Evolutionary conservation across 179 eudicot genomes (phyloP).

Genomic region (Patellifolia procumbens): DNA sequence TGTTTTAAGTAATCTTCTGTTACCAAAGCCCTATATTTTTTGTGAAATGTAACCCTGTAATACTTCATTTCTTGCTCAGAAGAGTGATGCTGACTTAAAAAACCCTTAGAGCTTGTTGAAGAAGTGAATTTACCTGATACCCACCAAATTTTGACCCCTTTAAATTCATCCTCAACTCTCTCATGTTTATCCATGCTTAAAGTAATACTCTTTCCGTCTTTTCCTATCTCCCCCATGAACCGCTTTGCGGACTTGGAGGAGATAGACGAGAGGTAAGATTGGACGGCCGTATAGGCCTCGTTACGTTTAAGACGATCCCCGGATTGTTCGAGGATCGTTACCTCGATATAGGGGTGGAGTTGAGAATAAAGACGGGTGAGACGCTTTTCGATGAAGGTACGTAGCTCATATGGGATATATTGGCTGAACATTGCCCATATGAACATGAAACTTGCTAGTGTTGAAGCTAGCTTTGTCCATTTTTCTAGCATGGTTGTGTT

Average conservation of each 20-base stretch:
- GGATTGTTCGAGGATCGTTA: constrained; percentile 23
- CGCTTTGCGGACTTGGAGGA: constrained; percentile 25
- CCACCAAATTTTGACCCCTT: constrained; percentile 11
- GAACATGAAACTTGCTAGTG: constrained; percentile 34
- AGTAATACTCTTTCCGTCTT: not conserved
- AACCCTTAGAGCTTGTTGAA: not conserved
- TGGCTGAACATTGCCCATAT: constrained; percentile 28
- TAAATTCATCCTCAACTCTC: constrained; percentile 13
- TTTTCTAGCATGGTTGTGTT: constrained; percentile 20
- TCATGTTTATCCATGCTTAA: constrained; percentile 20
- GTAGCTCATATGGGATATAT: constrained; percentile 24
- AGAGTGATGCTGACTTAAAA: not conserved
- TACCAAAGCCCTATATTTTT: constrained; percentile 12
- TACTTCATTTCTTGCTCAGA: not conserved
- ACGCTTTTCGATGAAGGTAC: constrained; percentile 10
- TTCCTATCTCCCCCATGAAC: constrained; percentile 28
- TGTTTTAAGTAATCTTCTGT: constrained; percentile 4
- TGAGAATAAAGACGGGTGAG: constrained; percentile 8
- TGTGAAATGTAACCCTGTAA: constrained; percentile 10
- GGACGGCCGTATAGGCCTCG: constrained; percentile 23
- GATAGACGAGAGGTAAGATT: constrained; percentile 23
- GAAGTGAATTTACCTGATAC: not conserved
- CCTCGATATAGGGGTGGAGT: constrained; percentile 26
- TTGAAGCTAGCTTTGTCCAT: constrained; percentile 28
- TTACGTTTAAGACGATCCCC: constrained; percentile 15